Evolutionary conservation across 306 rosid species (phyloP), one percentile per base, ranked within the genome.

Genomic region (Alnus glutinosa): DNA sequence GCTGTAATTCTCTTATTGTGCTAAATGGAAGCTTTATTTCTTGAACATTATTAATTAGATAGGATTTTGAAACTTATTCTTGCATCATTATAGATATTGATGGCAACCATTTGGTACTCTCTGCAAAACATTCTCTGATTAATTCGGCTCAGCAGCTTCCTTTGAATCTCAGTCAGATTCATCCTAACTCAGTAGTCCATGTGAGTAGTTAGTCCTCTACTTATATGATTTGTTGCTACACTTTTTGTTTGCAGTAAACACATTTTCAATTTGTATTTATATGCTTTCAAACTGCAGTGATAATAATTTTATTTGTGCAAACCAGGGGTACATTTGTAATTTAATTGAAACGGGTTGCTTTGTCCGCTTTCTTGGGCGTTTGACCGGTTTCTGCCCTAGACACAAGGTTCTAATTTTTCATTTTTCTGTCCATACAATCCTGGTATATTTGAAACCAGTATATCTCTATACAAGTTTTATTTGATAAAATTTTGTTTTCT

Each of bases 281-380:
- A 49, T 51, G 55, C 10, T 64, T 75, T 70, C 67, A 58, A 70
- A 59, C 34, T 52, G 66, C 30, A 69, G 54, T 78, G 75, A 69
- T 68, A n/a, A 80, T 74, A 71, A 44, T 74, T 71, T 42, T 14
- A 23, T 83, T 49, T 78, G 68, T 79, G 23, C 59, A 75, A 74
- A 79, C 63, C 90, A 94, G 98, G 99, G 99, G 71, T 95, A 90
- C 75, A 78, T 95, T 70, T 93, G 93, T 79, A 95, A 95, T 87
- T 12, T 93, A 79, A 95, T 91, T 84, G 98, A 90, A 82, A 80
- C 87, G 52, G 99, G 99, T 55, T 95, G 98, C 82, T 95, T 95
- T 90, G 97, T 95, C 77, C 96, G 97, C 77, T 95, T 90, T 83
- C 94, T 95, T 59, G 99, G 98, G 61, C 97, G 84, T 13, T 82